A percentile compares a stretch with the other conserved stretches of the same genome.
Conservation (phyloP, 495 filamentous ascomycete genomes). For the Parachaetomium inaequale region DNA sequence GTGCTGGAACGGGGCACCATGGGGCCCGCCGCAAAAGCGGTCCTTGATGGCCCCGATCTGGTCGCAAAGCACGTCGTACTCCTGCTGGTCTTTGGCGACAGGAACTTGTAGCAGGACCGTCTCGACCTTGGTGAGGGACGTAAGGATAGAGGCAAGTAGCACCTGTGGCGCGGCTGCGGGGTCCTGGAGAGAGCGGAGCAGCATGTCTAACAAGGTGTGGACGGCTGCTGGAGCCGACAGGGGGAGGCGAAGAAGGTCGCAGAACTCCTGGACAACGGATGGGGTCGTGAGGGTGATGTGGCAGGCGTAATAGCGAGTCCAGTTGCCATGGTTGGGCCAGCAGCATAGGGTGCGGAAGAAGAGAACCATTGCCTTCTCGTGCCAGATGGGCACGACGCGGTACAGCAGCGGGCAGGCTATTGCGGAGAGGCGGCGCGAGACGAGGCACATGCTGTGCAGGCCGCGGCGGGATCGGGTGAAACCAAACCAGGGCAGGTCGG, state of each 20-base stretch:
- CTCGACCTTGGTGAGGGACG: slow-evolving; percentile 23
- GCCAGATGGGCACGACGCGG: slow-evolving; percentile 23
- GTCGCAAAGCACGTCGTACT: slow-evolving; percentile 19
- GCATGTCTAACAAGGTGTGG: background rate
- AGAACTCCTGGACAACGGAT: slow-evolving; percentile 24
- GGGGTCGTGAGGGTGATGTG: slow-evolving; percentile 29
- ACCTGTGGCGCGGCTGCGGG: slow-evolving; percentile 20
- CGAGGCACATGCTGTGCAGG: slow-evolving; percentile 27
- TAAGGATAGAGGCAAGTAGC: slow-evolving; percentile 25
- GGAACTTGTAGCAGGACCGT: slow-evolving; percentile 32
- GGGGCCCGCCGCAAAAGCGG: slow-evolving; percentile 8
- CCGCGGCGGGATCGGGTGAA: slow-evolving; percentile 31
- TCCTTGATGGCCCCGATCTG: slow-evolving; percentile 4
- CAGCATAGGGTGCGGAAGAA: slow-evolving; percentile 31
- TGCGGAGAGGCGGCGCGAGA: slow-evolving; percentile 18
- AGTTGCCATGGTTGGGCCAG: slow-evolving; percentile 19
- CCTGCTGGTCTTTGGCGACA: slow-evolving; percentile 24
- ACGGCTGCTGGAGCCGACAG: slow-evolving; percentile 13
- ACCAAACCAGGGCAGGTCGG: slow-evolving; percentile 33
- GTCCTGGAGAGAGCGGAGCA: background rate
- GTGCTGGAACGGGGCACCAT: slow-evolving; percentile 6
- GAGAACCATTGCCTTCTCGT: slow-evolving; percentile 25
- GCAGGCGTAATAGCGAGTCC: slow-evolving; percentile 30
- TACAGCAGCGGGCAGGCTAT: slow-evolving; percentile 31
- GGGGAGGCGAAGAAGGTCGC: slow-evolving; percentile 16